phyloP scores from a whole-genome alignment of 345 rosid species.

The Gynandropsis gynandra region DNA sequence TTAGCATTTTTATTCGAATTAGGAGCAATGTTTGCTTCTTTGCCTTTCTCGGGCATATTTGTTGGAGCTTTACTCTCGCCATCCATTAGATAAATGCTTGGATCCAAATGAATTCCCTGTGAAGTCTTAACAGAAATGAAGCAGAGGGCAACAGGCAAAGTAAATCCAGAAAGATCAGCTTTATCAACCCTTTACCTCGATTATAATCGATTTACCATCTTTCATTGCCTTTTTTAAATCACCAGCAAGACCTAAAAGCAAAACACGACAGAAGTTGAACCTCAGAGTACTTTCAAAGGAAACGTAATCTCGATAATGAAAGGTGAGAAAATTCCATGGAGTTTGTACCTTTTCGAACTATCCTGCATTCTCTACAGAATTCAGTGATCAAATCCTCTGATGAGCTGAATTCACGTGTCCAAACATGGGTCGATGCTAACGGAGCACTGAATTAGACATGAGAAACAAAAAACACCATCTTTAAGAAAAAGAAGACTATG shows the following conservation, averaged over 20 bases:
- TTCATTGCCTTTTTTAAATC: slow-evolving; percentile 99
- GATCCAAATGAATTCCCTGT: slow-evolving; percentile 98
- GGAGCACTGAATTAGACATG: slow-evolving; percentile 59
- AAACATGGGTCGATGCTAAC: slow-evolving; percentile 78
- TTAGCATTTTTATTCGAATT: slow-evolving; percentile 29
- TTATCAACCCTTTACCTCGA: slow-evolving; percentile 59
- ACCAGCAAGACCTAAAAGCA: slow-evolving; percentile 77
- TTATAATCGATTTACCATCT: slow-evolving; percentile 98
- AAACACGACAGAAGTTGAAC: no score
- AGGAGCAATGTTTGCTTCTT: slow-evolving; percentile 25
- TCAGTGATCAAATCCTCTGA: slow-evolving; percentile 87
- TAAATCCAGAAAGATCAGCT: not conserved
- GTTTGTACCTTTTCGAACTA: slow-evolving; percentile 99
- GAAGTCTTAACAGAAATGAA: slow-evolving; percentile 17
- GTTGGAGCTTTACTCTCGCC: slow-evolving; percentile 62
- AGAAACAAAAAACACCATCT: not conserved
- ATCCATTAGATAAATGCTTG: slow-evolving; percentile 93
- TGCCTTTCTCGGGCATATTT: slow-evolving; percentile 32
- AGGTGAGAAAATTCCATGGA: no score
- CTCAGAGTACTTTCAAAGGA: no score
- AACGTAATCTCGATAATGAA: no score
- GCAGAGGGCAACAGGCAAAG: not conserved
- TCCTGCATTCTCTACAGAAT: slow-evolving; percentile 94
- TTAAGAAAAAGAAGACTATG: no score
- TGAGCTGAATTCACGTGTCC: slow-evolving; percentile 82